Evolutionary conservation across 2,329 filamentous ascomycete species (phyloP).

Genomic region (Aurifilum marmelostoma): DNA sequence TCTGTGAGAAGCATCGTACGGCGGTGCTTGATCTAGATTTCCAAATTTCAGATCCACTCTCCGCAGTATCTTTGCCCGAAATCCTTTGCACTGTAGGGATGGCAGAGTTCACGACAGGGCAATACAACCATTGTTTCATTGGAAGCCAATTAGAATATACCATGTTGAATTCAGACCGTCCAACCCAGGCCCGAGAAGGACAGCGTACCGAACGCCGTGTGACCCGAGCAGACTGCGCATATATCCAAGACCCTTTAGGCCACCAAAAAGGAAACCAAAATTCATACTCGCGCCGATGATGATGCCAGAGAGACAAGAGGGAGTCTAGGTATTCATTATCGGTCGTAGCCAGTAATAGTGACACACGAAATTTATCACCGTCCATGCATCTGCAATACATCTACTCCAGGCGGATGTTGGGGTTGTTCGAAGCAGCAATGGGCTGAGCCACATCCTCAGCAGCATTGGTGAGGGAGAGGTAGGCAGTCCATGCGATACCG

Average conservation of each 20-base stretch:
- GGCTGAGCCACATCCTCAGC: conserved; percentile 65
- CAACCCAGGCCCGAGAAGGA: neutral
- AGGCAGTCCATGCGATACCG: conserved; percentile 97
- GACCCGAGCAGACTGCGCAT: neutral
- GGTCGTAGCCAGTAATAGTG: neutral
- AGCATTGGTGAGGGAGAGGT: conserved; percentile 89
- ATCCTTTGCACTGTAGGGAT: neutral
- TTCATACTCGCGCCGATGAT: conserved; percentile 19
- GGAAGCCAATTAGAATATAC: neutral
- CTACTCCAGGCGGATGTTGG: conserved; percentile 43
- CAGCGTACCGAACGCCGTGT: neutral
- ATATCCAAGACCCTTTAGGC: conserved; percentile 5
- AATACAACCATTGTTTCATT: neutral
- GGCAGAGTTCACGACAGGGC: neutral
- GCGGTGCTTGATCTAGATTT: too few species aligned
- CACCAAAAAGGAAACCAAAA: too few species aligned
- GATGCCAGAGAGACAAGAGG: conserved; percentile 18
- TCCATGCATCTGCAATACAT: neutral
- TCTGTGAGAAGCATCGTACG: too few species aligned
- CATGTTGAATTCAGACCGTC: neutral
- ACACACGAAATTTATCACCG: neutral
- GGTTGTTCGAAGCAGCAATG: conserved; percentile 37
- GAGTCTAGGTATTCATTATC: conserved; percentile 11
- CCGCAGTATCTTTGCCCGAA: neutral
- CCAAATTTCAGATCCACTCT: too few species aligned